Evolutionary conservation across 108 stramenopile species (phyloP).

Genomic region (Asterionellopsis glacialis): DNA sequence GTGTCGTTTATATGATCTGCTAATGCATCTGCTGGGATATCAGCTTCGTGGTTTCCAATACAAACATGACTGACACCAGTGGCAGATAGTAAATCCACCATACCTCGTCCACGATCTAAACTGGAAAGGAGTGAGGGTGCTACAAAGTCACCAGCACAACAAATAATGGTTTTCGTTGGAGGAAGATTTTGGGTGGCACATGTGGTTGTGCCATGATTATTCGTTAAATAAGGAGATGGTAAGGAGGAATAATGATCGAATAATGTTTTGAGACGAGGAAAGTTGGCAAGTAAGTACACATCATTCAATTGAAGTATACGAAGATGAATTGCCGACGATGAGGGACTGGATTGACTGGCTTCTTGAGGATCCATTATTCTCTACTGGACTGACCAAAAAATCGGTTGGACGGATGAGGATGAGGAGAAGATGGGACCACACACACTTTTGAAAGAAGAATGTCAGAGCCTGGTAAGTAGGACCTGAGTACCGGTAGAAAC

Average conservation of each 20-base stretch:
- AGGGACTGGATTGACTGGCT: no score
- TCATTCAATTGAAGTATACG: slow-evolving; percentile 45
- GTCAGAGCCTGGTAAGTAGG: no score
- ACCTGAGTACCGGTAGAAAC: no score
- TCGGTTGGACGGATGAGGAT: no score
- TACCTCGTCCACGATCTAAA: slow-evolving; percentile 58
- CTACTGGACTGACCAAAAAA: no score
- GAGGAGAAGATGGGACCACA: no score
- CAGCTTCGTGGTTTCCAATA: slow-evolving; percentile 79
- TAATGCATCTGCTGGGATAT: slow-evolving; percentile 25
- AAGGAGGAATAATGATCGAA: slow-evolving; percentile 7
- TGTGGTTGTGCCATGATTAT: no score
- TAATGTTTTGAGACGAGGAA: slow-evolving; percentile 30
- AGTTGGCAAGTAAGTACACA: slow-evolving; percentile 41
- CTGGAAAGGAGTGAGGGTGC: slow-evolving; percentile 50
- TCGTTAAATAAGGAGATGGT: no score
- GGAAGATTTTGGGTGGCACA: no score
- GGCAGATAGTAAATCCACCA: slow-evolving; percentile 44
- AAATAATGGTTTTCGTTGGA: no score
- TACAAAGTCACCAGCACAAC: slow-evolving; percentile 59
- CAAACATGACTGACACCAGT: slow-evolving; percentile 60
- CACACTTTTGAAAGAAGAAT: no score
- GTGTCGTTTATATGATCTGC: slow-evolving; percentile 28
- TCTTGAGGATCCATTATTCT: no score
- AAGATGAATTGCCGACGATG: neutral